Percentiles rank a stretch among this genome's conserved stretches.
Conservation (phyloP, 148 eudicot genomes). For the Euryodendron excelsum region DNA sequence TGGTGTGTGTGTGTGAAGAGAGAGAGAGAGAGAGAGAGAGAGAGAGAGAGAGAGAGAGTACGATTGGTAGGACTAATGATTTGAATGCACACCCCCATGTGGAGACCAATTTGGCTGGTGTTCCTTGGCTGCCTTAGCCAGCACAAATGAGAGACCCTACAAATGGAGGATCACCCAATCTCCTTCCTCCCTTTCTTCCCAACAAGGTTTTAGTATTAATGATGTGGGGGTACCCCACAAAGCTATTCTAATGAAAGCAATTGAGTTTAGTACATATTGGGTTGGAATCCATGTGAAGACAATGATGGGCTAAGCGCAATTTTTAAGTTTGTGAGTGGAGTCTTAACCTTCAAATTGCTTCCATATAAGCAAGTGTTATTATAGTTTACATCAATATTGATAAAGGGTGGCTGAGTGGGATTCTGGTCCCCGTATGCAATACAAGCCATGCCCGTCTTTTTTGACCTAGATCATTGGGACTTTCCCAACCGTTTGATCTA, state of each 20-base stretch:
- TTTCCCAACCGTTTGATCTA: neutral
- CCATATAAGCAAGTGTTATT: neutral
- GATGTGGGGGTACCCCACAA: slow-evolving; percentile 14
- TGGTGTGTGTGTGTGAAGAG: neutral
- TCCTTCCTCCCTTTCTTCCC: slow-evolving; percentile 7
- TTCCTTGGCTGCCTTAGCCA: slow-evolving; percentile 38
- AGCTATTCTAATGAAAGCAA: neutral
- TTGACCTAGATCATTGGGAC: neutral
- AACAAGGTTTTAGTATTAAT: slow-evolving; percentile 26
- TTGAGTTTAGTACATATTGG: slow-evolving; percentile 6
- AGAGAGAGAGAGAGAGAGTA: neutral
- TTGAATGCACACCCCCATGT: slow-evolving; percentile 46
- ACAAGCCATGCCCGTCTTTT: neutral
- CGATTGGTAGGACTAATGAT: slow-evolving; percentile 14
- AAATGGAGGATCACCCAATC: slow-evolving; percentile 7
- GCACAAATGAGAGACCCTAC: slow-evolving; percentile 27
- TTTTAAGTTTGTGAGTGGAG: slow-evolving; percentile 12
- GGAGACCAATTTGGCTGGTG: slow-evolving; percentile 52
- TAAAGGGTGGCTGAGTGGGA: neutral
- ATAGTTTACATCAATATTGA: neutral
- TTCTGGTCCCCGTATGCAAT: neutral
- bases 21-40: neutral
- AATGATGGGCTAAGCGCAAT: slow-evolving; percentile 25
- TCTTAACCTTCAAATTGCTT: slow-evolving; percentile 2
- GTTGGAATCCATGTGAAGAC: slow-evolving; percentile 40